Conservation (phyloP, 768 basidiomycete genomes). For the Tricholoma hemisulphureum region DNA sequence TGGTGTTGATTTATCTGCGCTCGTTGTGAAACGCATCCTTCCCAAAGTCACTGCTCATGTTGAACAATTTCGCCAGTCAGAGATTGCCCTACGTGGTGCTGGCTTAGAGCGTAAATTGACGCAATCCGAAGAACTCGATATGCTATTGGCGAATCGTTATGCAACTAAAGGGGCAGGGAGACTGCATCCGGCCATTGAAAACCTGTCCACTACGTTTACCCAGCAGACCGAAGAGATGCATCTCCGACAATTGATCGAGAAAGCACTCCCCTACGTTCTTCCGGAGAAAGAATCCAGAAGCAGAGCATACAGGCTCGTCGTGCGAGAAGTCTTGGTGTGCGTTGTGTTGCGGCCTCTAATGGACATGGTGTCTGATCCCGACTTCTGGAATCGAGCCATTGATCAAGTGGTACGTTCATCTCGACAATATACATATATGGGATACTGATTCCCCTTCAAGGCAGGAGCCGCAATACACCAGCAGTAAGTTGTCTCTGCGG, state of each 20-base stretch:
- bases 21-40: slow-evolving; percentile 79
- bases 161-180: slow-evolving; percentile 60
- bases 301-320: slow-evolving; percentile 65
- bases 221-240: slow-evolving; percentile 89
- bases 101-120: slow-evolving; percentile 79
- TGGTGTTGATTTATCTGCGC: slow-evolving; percentile 66
- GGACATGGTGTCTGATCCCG: slow-evolving; percentile 92
- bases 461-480: slow-evolving; percentile 53
- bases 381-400: slow-evolving; percentile 94
- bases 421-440: not conserved
- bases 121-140: slow-evolving; percentile 86
- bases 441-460: slow-evolving; percentile 22
- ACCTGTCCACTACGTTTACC: slow-evolving; percentile 85
- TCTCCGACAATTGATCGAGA: slow-evolving; percentile 68
- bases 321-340: slow-evolving; percentile 81
- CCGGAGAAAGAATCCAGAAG: slow-evolving; percentile 76
- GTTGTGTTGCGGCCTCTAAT: slow-evolving; percentile 82
- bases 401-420: slow-evolving; percentile 77
- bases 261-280: slow-evolving; percentile 67
- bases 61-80: slow-evolving; percentile 88
- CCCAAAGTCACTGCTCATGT: slow-evolving; percentile 90
- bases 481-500: slow-evolving; percentile 32
- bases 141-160: slow-evolving; percentile 82
- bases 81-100: slow-evolving; percentile 79
- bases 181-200: slow-evolving; percentile 84